A percentile compares a stretch with the other conserved stretches of the same genome.
Conservation (phyloP, 2,329 filamentous ascomycete species). For the Monilinia fructicola region DNA sequence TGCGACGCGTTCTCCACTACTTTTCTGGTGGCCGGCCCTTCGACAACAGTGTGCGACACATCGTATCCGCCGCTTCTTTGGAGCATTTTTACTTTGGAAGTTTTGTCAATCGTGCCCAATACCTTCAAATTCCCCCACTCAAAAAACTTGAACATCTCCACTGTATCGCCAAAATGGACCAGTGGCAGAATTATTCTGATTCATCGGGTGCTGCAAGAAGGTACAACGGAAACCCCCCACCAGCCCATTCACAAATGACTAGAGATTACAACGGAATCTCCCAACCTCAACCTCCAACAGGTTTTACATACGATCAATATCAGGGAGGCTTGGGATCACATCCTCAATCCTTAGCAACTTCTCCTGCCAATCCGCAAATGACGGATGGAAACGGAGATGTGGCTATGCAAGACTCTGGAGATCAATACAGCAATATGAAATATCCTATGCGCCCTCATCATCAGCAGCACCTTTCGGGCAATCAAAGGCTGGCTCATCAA, state of each 20-base stretch:
- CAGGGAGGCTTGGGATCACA: constrained; percentile 48
- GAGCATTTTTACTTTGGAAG: constrained; percentile 14
- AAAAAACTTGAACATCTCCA: constrained; percentile 29
- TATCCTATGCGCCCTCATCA: constrained; percentile 79
- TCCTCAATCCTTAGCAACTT: constrained; percentile 55
- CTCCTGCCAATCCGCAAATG: constrained; percentile 57
- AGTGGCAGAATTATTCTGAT: constrained; percentile 70
- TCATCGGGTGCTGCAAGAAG: constrained; percentile 61
- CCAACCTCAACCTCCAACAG: constrained; percentile 53
- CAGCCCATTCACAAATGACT: constrained; percentile 48
- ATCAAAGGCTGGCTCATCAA: constrained; percentile 62
- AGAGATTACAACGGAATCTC: constrained; percentile 47
- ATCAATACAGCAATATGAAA: constrained; percentile 80
- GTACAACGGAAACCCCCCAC: constrained; percentile 56
- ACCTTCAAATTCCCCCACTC: constrained; percentile 28
- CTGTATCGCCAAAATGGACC: constrained; percentile 49
- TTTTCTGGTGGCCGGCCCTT: constrained; percentile 12
- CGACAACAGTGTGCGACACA: constrained; percentile 21
- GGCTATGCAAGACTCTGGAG: constrained; percentile 80
- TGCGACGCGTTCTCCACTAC: constrained; percentile 34
- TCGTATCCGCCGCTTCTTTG: constrained; percentile 2
- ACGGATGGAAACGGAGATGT: constrained; percentile 75
- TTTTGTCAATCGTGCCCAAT: constrained; percentile 21
- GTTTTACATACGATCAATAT: constrained; percentile 69
- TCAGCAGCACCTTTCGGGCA: constrained; percentile 64